Evolutionary conservation across 352 stramenopile genomes (phyloP).

Genomic region (Globisporangium cylindrosporum): DNA sequence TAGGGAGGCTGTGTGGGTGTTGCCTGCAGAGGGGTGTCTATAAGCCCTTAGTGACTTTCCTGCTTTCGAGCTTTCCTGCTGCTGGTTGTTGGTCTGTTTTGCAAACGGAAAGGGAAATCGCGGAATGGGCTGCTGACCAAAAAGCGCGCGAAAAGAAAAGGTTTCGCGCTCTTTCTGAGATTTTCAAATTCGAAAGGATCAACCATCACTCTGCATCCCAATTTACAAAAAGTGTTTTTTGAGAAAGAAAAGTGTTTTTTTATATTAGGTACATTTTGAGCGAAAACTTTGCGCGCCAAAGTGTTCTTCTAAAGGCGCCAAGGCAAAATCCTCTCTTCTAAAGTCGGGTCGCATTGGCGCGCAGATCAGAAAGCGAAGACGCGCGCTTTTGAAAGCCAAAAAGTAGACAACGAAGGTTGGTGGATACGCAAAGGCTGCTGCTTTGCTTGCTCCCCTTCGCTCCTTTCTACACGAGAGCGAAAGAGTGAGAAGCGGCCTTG

Average conservation of each 20-base stretch:
- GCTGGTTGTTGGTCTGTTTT: neutral
- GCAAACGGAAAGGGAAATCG: conserved; percentile 3
- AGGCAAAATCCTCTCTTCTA: neutral
- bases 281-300: neutral
- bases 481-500: neutral
- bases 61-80: neutral
- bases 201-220: neutral
- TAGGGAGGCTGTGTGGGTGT: neutral
- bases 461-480: neutral
- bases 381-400: neutral
- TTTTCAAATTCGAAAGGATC: conserved; percentile 12
- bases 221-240: no score
- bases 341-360: neutral
- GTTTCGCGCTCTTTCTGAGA: neutral
- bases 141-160: conserved; percentile 3
- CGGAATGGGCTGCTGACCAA: neutral
- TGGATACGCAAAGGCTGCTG: neutral
- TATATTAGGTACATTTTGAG: neutral
- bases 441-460: neutral
- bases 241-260: no score
- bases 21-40: neutral
- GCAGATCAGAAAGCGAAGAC: neutral
- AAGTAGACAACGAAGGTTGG: neutral
- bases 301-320: neutral
- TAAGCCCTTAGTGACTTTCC: neutral